Evolutionary conservation across 2,329 filamentous ascomycete genomes (phyloP).

Genomic region (Neobulgaria alba): DNA sequence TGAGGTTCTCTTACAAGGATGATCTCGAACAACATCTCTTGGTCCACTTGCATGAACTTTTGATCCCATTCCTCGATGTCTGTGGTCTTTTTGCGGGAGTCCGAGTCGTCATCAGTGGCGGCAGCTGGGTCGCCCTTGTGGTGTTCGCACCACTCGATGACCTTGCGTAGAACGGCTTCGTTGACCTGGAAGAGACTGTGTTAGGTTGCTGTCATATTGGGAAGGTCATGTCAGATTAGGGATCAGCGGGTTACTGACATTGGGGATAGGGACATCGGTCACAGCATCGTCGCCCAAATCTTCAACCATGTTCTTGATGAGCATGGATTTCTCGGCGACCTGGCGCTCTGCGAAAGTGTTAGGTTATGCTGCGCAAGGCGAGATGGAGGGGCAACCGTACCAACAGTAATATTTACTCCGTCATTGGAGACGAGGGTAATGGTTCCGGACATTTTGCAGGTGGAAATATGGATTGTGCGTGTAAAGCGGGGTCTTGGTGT

Average conservation of each 20-base stretch:
- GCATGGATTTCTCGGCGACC: conserved; percentile 82
- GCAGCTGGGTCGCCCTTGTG: conserved; percentile 84
- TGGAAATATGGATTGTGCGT: not conserved
- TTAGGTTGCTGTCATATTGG: conserved; percentile 5
- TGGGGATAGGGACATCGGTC: conserved; percentile 67
- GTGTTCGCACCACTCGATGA: conserved; percentile 96
- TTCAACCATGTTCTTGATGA: conserved; percentile 98
- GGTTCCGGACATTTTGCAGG: conserved; percentile 4
- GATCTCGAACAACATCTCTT: conserved; percentile 99
- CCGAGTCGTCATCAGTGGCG: conserved; percentile 78
- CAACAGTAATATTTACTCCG: conserved; percentile 38
- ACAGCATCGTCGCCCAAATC: conserved; percentile 64
- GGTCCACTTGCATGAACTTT: conserved; percentile 99
- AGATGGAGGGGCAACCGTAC: conserved; percentile 31
- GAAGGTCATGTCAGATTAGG: conserved; percentile 3
- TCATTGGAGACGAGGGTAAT: conserved; percentile 44
- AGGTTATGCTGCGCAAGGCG: conserved; percentile 10
- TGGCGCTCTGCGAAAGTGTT: conserved; percentile 55
- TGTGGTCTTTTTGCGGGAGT: conserved; percentile 94
- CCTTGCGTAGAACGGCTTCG: conserved; percentile 87
- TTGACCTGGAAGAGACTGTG: conserved; percentile 54
- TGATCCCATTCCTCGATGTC: conserved; percentile 99
- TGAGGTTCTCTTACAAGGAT: conserved; percentile 62
- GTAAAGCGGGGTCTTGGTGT: not conserved
- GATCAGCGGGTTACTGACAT: conserved; percentile 41